Conservation (phyloP, 2,329 filamentous ascomycete genomes). For the Pseudocercospora eumusae region DNA sequence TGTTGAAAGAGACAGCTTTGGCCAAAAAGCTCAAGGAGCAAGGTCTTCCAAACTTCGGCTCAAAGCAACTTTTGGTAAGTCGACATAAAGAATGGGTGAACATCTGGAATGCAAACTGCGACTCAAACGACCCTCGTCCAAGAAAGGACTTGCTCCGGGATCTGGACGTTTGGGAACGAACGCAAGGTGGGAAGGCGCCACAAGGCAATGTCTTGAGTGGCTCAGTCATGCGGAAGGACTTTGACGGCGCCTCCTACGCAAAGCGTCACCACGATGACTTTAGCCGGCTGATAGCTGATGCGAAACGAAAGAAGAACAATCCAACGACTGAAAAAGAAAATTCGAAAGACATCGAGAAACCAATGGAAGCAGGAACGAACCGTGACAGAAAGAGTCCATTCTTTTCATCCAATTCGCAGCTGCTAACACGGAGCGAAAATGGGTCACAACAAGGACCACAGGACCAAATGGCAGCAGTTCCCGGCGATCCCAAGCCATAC, state of each 20-base stretch:
- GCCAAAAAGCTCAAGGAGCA: slow-evolving; percentile 80
- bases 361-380: slow-evolving; percentile 17
- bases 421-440: slow-evolving; percentile 16
- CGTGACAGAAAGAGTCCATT: slow-evolving; percentile 26
- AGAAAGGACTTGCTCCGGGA: slow-evolving; percentile 74
- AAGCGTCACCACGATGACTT: slow-evolving; percentile 73
- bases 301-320: slow-evolving; percentile 57
- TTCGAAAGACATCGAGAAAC: slow-evolving; percentile 19
- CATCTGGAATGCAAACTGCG: slow-evolving; percentile 95
- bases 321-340: slow-evolving; percentile 22
- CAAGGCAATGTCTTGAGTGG: slow-evolving; percentile 45
- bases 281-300: slow-evolving; percentile 74
- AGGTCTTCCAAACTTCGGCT: slow-evolving; percentile 71
- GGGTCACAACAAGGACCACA: slow-evolving; percentile 3
- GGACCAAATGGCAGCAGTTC: background rate
- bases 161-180: slow-evolving; percentile 82
- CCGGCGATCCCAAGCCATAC: slow-evolving; percentile 27
- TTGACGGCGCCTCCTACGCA: slow-evolving; percentile 77
- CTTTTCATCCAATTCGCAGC: slow-evolving; percentile 8
- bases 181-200: slow-evolving; percentile 65
- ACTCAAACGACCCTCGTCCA: slow-evolving; percentile 70
- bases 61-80: slow-evolving; percentile 68
- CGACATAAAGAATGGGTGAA: slow-evolving; percentile 94
- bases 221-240: slow-evolving; percentile 78
- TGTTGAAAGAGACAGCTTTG: slow-evolving; percentile 77